phyloP scores from a whole-genome alignment of 495 filamentous ascomycete genomes.

The Friedmanniomyces simplex region DNA sequence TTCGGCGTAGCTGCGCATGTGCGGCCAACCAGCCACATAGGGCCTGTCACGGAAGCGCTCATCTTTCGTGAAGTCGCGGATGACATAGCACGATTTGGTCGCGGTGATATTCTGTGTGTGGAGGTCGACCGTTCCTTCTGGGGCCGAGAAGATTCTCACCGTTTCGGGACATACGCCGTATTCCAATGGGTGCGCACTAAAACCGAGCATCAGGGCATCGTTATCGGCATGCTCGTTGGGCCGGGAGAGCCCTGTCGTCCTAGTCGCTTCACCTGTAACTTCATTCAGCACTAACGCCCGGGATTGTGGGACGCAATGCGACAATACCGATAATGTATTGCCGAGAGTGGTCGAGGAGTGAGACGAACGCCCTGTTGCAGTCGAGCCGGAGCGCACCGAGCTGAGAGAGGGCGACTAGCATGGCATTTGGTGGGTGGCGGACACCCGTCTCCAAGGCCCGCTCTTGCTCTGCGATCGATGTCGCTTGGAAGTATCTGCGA shows the following conservation, averaged over 20 bases:
- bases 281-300: background rate
- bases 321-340: background rate
- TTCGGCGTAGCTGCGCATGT: constrained; percentile 9
- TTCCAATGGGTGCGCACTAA: background rate
- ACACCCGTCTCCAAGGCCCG: background rate
- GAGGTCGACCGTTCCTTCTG: background rate
- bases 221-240: background rate
- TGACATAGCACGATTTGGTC: constrained; percentile 7
- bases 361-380: background rate
- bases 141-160: background rate
- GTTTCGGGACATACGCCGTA: background rate
- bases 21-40: constrained; percentile 4
- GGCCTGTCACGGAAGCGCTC: constrained; percentile 27
- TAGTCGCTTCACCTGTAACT: background rate
- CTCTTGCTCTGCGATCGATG: background rate
- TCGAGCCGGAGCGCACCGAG: background rate
- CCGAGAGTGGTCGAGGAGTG: background rate
- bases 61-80: constrained; percentile 31
- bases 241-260: background rate
- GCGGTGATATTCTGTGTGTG: background rate
- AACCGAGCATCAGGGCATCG: background rate
- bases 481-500: background rate
- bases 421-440: background rate
- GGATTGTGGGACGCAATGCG: background rate
- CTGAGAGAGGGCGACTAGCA: background rate